These are phyloP conservation scores for Chenopodium formosanum DNA, from an alignment of 148 eudicot species.

Conservation along the genomic window DNA sequence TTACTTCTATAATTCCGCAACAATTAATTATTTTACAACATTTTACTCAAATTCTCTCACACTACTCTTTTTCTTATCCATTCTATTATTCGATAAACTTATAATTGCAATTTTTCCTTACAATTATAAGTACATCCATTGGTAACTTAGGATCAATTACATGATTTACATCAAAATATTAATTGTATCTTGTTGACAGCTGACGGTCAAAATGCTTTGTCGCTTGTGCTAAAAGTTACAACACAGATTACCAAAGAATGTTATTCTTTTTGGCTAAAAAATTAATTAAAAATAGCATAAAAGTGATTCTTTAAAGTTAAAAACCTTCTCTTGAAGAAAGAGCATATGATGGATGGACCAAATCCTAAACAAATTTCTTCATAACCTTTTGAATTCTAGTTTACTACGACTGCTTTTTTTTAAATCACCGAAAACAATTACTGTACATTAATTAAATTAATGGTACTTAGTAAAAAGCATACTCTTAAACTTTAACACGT, in stretches of 20 bases:
- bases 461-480: neutral
- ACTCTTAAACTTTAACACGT: neutral
- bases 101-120: too few relatives aligned
- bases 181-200: slow-evolving; percentile 4
- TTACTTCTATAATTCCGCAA: too few relatives aligned
- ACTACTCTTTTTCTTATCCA: too few relatives aligned
- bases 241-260: slow-evolving; percentile 24
- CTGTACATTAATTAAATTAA: neutral
- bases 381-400: slow-evolving; percentile 26
- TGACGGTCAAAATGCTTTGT: slow-evolving; percentile 46
- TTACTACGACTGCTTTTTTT: slow-evolving; percentile 21
- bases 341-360: slow-evolving; percentile 30
- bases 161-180: neutral
- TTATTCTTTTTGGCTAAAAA: slow-evolving; percentile 18
- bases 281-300: slow-evolving; percentile 6
- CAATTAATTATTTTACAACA: too few relatives aligned
- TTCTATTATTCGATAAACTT: too few relatives aligned
- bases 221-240: slow-evolving; percentile 34
- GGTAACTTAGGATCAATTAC: too few relatives aligned
- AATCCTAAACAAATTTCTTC: slow-evolving; percentile 14
- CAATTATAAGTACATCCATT: too few relatives aligned
- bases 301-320: slow-evolving; percentile 19
- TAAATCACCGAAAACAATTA: slow-evolving; percentile 13
- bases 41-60: too few relatives aligned
- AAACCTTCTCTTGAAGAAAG: slow-evolving; percentile 25